Conservation (phyloP, 1,284 basidiomycete genomes). For the Leccinum subfulvum region DNA sequence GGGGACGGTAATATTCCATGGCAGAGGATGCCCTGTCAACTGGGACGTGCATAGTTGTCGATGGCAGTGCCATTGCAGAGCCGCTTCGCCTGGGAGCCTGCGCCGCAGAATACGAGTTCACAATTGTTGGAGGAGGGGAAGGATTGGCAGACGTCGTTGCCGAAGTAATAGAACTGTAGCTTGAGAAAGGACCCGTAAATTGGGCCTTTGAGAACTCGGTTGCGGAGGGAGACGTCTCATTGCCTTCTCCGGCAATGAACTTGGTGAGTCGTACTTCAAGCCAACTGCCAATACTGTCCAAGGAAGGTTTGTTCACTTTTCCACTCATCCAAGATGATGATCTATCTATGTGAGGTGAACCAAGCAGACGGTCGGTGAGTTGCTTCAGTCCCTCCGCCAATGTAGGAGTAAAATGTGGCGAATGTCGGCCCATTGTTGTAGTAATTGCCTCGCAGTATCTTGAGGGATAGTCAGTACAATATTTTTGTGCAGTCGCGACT, state of each 20-base stretch:
- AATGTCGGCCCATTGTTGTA: constrained; percentile 60
- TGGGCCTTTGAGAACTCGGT: constrained; percentile 42
- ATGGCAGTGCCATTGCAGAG: constrained; percentile 60
- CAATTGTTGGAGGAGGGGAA: constrained; percentile 64
- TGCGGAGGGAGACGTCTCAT: constrained; percentile 44
- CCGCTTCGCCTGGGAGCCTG: constrained; percentile 52
- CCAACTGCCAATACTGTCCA: constrained; percentile 92
- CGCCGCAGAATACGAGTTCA: constrained; percentile 45
- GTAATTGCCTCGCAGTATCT: constrained; percentile 96
- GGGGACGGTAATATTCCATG: constrained; percentile 62
- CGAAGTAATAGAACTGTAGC: constrained; percentile 92
- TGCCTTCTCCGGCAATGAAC: constrained; percentile 89
- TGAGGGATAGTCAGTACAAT: constrained; percentile 15
- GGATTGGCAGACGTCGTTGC: constrained; percentile 67
- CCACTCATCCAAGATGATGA: constrained; percentile 78
- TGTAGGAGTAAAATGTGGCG: constrained; percentile 66
- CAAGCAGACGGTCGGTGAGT: constrained; percentile 79
- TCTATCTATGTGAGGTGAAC: constrained; percentile 72
- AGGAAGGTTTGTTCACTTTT: constrained; percentile 82
- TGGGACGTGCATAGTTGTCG: constrained; percentile 44
- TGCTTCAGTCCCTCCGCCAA: constrained; percentile 80
- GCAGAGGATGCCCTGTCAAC: constrained; percentile 75
- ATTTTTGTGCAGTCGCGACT: neutral
- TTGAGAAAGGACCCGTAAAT: constrained; percentile 83
- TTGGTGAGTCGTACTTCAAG: constrained; percentile 94